Conservation (phyloP, 2,329 filamentous ascomycete species). For the Cercospora nicotianae region DNA sequence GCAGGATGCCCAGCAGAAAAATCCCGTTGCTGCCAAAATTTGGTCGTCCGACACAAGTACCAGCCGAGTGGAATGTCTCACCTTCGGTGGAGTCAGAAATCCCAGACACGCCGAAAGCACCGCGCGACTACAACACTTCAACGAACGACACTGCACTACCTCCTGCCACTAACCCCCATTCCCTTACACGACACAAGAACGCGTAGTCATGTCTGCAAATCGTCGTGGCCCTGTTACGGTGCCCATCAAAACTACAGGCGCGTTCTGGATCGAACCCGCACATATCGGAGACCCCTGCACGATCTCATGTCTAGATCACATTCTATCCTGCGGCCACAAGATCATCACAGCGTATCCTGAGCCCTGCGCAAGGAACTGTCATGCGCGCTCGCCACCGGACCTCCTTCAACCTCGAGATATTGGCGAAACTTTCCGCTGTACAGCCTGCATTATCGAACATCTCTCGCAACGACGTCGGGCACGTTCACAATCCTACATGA, state of each 20-base stretch:
- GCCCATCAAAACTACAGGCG: slow-evolving; percentile 2
- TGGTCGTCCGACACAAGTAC: not conserved
- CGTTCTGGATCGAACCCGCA: slow-evolving; percentile 6
- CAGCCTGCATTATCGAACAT: slow-evolving; percentile 18
- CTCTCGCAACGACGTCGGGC: not conserved
- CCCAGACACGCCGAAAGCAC: slow-evolving; percentile 1
- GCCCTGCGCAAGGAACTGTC: slow-evolving; percentile 15
- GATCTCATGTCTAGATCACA: slow-evolving; percentile 14
- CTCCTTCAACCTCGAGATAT: slow-evolving; percentile 16
- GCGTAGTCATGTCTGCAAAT: not conserved
- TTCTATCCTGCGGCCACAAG: slow-evolving; percentile 17
- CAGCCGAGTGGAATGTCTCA: not conserved
- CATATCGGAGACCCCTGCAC: slow-evolving; percentile 20
- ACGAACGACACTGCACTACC: not conserved
- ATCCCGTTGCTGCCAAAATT: slow-evolving; percentile 12
- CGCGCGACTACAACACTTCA: not conserved
- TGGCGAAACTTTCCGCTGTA: slow-evolving; percentile 13
- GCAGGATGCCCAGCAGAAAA: slow-evolving; percentile 12
- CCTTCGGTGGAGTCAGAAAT: not conserved
- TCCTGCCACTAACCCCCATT: not conserved
- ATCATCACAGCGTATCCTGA: slow-evolving; percentile 13
- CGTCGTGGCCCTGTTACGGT: not conserved
- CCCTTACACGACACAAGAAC: not conserved
- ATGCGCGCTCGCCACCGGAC: slow-evolving; percentile 11
- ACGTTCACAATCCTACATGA: not conserved